Evolutionary conservation across 169 alveolate genomes (phyloP).

Genomic region (Besnoitia besnoiti): DNA sequence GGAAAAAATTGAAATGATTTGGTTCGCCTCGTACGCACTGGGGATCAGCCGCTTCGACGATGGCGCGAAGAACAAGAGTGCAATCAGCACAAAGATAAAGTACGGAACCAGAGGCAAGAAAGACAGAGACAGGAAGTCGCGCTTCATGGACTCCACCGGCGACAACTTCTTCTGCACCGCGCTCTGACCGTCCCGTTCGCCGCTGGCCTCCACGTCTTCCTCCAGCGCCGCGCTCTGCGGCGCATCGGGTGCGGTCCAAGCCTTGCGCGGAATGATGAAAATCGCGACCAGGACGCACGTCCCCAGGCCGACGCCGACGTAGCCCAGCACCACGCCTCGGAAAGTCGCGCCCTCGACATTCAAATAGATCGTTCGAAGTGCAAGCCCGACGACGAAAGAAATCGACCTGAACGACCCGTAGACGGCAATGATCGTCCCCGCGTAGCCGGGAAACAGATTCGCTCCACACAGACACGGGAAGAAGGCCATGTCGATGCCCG

Average conservation of each 20-base stretch:
- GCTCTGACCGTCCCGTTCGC: neutral
- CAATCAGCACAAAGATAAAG: constrained; percentile 6
- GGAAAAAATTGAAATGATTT: constrained; percentile 5
- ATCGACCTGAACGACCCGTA: constrained; percentile 31
- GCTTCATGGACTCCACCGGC: neutral
- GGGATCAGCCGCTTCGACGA: constrained; percentile 39
- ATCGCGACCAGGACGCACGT: neutral
- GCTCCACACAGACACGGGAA: constrained; percentile 58
- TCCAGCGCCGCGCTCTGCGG: neutral
- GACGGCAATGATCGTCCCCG: constrained; percentile 21
- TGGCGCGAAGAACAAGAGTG: constrained; percentile 1
- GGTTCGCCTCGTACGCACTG: constrained; percentile 46
- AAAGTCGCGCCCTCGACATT: neutral
- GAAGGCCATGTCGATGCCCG: constrained; percentile 40
- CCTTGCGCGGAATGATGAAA: constrained; percentile 3
- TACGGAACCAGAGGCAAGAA: constrained; percentile 37
- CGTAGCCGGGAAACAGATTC: constrained; percentile 36
- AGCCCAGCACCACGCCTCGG: constrained; percentile 33
- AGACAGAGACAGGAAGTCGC: constrained; percentile 16
- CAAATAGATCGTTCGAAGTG: neutral
- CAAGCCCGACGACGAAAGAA: constrained; percentile 40
- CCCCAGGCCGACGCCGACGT: constrained; percentile 29
- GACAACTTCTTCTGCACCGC: neutral
- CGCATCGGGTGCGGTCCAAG: neutral
- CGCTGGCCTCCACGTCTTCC: constrained; percentile 7